phyloP scores from a whole-genome alignment of 164 flowering plant genomes.

The Vitis rupestris region DNA sequence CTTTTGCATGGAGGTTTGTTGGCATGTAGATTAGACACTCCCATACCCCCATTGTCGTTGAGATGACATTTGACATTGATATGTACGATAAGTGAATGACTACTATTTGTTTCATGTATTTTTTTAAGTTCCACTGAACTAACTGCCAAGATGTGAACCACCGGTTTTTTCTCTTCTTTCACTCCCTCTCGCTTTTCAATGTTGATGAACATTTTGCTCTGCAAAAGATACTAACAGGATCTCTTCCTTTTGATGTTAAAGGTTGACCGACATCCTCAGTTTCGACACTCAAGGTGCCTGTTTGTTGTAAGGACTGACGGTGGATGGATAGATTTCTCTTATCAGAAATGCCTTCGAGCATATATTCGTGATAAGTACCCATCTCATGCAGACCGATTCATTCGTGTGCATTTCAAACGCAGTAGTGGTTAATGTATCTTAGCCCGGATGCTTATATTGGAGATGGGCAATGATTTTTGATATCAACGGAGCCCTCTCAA shows the following conservation, averaged over 20 bases:
- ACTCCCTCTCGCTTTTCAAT: background rate
- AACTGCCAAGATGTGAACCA: no score
- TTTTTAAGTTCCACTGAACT: no score
- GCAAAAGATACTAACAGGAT: background rate
- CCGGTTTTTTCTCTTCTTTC: background rate
- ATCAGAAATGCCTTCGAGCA: conserved; percentile 80
- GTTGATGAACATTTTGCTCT: background rate
- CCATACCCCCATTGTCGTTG: no score
- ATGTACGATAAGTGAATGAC: no score
- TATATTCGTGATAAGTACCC: conserved; percentile 83
- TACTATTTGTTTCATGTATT: no score
- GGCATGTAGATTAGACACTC: no score
- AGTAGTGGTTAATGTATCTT: conserved; percentile 26
- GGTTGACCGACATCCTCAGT: conserved; percentile 93
- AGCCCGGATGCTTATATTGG: conserved; percentile 1
- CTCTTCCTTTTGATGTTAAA: conserved; percentile 16
- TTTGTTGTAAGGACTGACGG: conserved; percentile 85
- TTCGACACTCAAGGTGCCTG: conserved; percentile 69
- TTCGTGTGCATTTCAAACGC: conserved; percentile 63
- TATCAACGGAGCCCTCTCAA: background rate
- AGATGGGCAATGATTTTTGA: background rate
- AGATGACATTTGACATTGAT: no score
- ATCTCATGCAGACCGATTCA: conserved; percentile 65
- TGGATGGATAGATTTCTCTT: conserved; percentile 88
- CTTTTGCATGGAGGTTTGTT: background rate